Evolutionary conservation across 2,329 filamentous ascomycete genomes (phyloP), one percentile per base, ranked within the genome.

Genomic region (Furcasterigmium furcatum): DNA sequence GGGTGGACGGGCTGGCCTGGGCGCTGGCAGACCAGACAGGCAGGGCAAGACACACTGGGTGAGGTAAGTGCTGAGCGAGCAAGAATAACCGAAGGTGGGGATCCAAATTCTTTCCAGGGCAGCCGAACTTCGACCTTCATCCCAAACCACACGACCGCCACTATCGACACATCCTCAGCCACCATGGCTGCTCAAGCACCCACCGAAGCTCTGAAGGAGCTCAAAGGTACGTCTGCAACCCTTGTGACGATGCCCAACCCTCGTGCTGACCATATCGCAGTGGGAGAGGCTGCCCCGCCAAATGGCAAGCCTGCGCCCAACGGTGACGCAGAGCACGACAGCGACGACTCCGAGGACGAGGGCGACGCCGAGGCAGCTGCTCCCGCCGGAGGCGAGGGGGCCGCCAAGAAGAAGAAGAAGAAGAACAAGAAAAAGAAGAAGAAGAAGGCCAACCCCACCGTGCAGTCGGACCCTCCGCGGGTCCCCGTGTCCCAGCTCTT

Each of bases 351-450:
- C n/a, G 75, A 74, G 21, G 76, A 78, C 41, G 76, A 79, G 9
- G 73, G 70, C 4, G 75, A 76, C 18, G 41, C 32, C 12, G 38
- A 20, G 8, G 45, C 43, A 20, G 58, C 48, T 9, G 58, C 60
- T 9, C 58, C 61, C 13, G 63, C 63, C 7, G 70, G 67, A 22
- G 67, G 60, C 43, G 41, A 38, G 22, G 41, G 32, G 12, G 63
- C 60, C 35, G 62, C 63, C 40, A 86, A 87, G 64, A 87, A 87
- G 64, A 90, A 90, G 72, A 90, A 91, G 72, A 92, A 91, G 76
- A 90, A 89, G 77, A 88, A 84, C 75, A 85, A 82, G 70, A 80
- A 84, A 62, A 84, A 82, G 65, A 86, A 82, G 73, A 86, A 87
- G 77, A 87, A 83, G 65, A 77, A 78, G 68, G 77, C 76, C 66